Evolutionary conservation across 164 flowering plant genomes (phyloP).

Genomic region (Berberis vulgaris): DNA sequence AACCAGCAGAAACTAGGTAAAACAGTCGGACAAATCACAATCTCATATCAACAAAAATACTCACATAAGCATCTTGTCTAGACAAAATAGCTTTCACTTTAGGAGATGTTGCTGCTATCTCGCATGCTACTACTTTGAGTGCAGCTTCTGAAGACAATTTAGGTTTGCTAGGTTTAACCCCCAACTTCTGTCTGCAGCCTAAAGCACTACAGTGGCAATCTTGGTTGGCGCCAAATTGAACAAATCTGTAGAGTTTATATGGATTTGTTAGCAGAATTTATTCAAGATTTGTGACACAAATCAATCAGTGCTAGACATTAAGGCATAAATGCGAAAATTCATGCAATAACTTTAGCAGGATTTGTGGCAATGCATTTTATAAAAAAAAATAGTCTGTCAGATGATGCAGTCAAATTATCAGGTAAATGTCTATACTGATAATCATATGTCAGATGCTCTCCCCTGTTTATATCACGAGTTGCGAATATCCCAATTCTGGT

Average conservation of each 20-base stretch:
- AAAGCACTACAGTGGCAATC: constrained; percentile 91
- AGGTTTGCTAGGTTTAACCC: constrained; percentile 72
- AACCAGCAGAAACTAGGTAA: no score
- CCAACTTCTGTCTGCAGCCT: constrained; percentile 78
- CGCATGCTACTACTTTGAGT: constrained; percentile 50
- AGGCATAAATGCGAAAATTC: neutral
- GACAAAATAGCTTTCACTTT: constrained; percentile 33
- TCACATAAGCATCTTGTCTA: neutral
- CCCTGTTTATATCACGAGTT: constrained; percentile 67
- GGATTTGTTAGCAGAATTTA: constrained; percentile 1
- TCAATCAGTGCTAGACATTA: neutral
- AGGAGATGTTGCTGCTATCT: constrained; percentile 52
- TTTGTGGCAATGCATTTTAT: neutral
- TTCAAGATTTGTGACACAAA: neutral
- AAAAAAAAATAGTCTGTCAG: neutral
- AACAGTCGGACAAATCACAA: no score
- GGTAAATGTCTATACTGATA: constrained; percentile 63
- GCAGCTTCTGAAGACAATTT: constrained; percentile 62
- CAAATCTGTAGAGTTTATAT: constrained; percentile 79
- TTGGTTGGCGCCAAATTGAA: constrained; percentile 99
- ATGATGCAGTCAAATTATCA: neutral
- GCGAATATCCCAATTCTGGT: constrained; percentile 99
- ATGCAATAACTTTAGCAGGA: neutral
- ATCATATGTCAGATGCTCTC: constrained; percentile 92
- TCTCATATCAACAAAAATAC: no score